Evolutionary conservation across 2,329 filamentous ascomycete species (phyloP), one percentile per base, ranked within the genome.

Genomic region (Paraphoma chrysanthemicola): DNA sequence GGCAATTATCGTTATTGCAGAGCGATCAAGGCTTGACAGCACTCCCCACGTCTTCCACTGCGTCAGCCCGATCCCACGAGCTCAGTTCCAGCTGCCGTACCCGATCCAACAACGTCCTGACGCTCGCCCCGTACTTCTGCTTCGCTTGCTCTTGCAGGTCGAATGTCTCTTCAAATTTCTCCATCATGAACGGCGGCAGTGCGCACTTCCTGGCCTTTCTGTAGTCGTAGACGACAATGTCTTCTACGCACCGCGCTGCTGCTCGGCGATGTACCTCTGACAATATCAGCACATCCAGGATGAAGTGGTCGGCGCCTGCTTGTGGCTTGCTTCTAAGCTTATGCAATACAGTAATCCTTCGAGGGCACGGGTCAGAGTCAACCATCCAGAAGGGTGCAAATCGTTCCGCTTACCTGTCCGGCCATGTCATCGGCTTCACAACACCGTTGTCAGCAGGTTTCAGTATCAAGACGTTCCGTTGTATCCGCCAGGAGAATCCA

Each of bases 171-270:
- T 78, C 77, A 66, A 92, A 87, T 45, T 85, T 83, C 7, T 85
- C 79, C 44, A 86, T 71, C 80, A 91, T 86, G 64, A 88, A 92
- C 0, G 80, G 77, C 47, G 82, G 82, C 44, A 92, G 73, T 2
- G 79, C 69, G 1, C 81, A 81, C 76, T 89, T 91, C 70, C 79
- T 81, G 9, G 78, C 84, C 28, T 77, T 72, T 30, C 74, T 78
- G 74, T 92, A 92, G 77, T 96, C 90, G 77, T 95, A 96, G 0
- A 92, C 81, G 9, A 91, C 89, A 55, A 92, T 86, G 63, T 94
- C 90, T 76, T 97, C 93, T 29, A 86, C 81, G 54, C 90, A 90
- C 43, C 88, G 81, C 3, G 93, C 92, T 8, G 91, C 90, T 12
- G 87, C 81, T 17, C 93, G 83, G 68, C 88, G 87, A 67, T 91